Evolutionary conservation across 345 rosid genomes (phyloP).

Genomic region (Pistacia atlantica): DNA sequence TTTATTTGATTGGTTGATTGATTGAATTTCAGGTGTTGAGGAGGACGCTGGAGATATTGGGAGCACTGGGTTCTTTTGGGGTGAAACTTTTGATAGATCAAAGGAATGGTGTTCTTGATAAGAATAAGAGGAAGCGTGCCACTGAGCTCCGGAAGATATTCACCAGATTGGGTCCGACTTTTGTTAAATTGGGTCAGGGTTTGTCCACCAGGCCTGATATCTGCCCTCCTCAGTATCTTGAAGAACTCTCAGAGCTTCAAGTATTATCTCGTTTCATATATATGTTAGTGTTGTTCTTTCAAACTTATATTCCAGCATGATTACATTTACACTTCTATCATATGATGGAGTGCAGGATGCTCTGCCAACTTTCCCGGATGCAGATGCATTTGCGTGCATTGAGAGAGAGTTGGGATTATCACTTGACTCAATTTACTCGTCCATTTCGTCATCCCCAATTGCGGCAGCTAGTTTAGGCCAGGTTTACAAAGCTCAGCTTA

Average conservation of each 20-base stretch:
- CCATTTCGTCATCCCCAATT: constrained; percentile 80
- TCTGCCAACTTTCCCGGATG: constrained; percentile 95
- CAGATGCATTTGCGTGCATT: constrained; percentile 84
- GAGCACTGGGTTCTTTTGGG: constrained; percentile 69
- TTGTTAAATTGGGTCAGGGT: constrained; percentile 97
- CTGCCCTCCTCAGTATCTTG: constrained; percentile 92
- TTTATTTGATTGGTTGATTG: neutral
- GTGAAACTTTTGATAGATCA: constrained; percentile 67
- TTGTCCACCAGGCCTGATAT: constrained; percentile 94
- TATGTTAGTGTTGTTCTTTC: neutral
- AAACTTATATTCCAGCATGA: no score
- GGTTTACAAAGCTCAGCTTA: constrained; percentile 92
- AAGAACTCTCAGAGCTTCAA: constrained; percentile 93
- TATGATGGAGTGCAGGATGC: constrained; percentile 58
- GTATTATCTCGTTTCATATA: constrained; percentile 26
- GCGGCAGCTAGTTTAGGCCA: constrained; percentile 98
- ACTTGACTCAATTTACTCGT: constrained; percentile 68
- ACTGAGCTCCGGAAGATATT: constrained; percentile 63
- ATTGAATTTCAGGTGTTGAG: constrained; percentile 50
- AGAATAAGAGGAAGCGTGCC: constrained; percentile 75
- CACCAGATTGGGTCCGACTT: constrained; percentile 90
- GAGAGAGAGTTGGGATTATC: constrained; percentile 80
- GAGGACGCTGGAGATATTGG: constrained; percentile 74
- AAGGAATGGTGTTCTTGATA: constrained; percentile 58
- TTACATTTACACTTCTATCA: no score